Conservation (phyloP, 1,284 basidiomycete species). For the Cryptococcus hybrid region DNA sequence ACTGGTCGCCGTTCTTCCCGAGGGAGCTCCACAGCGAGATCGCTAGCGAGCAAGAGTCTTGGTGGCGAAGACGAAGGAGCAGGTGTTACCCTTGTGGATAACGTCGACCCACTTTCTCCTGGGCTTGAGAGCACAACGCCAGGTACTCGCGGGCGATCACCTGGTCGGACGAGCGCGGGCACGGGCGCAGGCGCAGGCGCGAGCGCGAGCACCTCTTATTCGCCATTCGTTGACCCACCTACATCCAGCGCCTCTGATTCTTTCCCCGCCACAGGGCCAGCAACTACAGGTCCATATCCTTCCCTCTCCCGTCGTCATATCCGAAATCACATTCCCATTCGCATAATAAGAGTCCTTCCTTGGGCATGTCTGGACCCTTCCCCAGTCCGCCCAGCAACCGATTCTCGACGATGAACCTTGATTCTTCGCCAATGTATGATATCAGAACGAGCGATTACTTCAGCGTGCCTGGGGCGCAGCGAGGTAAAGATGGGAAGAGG, state of each 20-base stretch:
- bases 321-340: not conserved
- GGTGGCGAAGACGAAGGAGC: not conserved
- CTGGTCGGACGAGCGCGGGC: not conserved
- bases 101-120: slow-evolving; percentile 7
- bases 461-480: not conserved
- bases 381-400: slow-evolving; percentile 11
- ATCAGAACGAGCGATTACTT: slow-evolving; percentile 35
- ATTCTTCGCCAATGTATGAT: slow-evolving; percentile 36
- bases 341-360: slow-evolving; percentile 5
- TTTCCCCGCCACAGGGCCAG: not conserved
- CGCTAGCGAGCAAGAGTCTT: not conserved
- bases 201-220: not conserved
- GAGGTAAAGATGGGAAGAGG: slow-evolving; percentile 1
- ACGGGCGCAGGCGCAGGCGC: not conserved
- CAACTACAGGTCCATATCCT: not conserved
- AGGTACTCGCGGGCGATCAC: not conserved
- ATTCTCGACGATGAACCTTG: slow-evolving; percentile 13
- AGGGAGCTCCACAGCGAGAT: not conserved
- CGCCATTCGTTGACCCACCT: not conserved
- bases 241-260: slow-evolving; percentile 2
- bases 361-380: slow-evolving; percentile 32
- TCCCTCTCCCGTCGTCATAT: slow-evolving; percentile 2
- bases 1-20: not conserved
- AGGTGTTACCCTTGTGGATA: slow-evolving; percentile 8
- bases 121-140: not conserved